Evolutionary conservation across 805 yeast species (phyloP).

Genomic region (Metschnikowia amazonensis): DNA sequence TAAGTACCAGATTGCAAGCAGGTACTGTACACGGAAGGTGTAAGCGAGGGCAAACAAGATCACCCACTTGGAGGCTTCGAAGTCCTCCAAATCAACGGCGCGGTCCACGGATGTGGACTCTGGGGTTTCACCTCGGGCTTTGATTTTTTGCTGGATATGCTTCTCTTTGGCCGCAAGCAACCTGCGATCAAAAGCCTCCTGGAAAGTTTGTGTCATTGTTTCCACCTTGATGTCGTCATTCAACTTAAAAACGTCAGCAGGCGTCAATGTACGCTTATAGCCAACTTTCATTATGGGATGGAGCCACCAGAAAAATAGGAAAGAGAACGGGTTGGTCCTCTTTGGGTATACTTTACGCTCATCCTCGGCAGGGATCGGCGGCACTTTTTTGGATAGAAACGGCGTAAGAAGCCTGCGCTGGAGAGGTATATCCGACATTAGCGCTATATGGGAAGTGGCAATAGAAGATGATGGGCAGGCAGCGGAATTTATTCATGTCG

Average conservation of each 20-base stretch:
- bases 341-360: slow-evolving; percentile 49
- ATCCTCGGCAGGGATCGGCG: slow-evolving; percentile 47
- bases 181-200: slow-evolving; percentile 3
- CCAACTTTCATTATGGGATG: slow-evolving; percentile 61
- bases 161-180: slow-evolving; percentile 14
- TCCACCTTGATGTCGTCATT: slow-evolving; percentile 34
- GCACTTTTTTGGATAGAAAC: slow-evolving; percentile 39
- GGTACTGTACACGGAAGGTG: slow-evolving; percentile 31
- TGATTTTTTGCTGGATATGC: slow-evolving; percentile 24
- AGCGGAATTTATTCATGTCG: slow-evolving; percentile 4
- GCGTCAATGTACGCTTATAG: slow-evolving; percentile 65
- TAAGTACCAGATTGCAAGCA: slow-evolving; percentile 21
- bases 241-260: slow-evolving; percentile 52
- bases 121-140: slow-evolving; percentile 23
- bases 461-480: neutral
- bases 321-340: slow-evolving; percentile 37
- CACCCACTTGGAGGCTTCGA: slow-evolving; percentile 23
- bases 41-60: slow-evolving; percentile 24
- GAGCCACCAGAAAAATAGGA: slow-evolving; percentile 64
- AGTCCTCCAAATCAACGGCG: slow-evolving; percentile 31
- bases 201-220: slow-evolving; percentile 27
- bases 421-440: slow-evolving; percentile 16
- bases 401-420: slow-evolving; percentile 36
- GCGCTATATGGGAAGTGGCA: neutral
- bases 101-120: slow-evolving; percentile 18